Percentiles rank a stretch among this genome's conserved stretches.
Evolutionary conservation across 495 filamentous ascomycete genomes (phyloP).

Genomic region (Aspergillus cavernicola): DNA sequence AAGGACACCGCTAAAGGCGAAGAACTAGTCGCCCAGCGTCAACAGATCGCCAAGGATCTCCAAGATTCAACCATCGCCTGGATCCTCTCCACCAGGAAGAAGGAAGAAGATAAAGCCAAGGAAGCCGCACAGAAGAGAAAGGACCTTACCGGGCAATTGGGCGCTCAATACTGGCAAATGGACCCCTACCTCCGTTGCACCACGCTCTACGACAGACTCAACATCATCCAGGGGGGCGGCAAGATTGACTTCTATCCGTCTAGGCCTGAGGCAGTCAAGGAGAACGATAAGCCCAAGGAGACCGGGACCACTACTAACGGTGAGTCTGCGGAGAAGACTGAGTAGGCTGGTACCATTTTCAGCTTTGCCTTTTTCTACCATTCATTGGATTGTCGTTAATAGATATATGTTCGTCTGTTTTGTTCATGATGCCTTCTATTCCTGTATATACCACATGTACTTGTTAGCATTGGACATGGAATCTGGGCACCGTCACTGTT

Average conservation of each 20-base stretch:
- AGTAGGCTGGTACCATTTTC: conserved; percentile 4
- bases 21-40: conserved; percentile 55
- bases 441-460: conserved; percentile 6
- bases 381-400: conserved; percentile 2
- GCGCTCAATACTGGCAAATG: conserved; percentile 76
- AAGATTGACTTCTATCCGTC: conserved; percentile 64
- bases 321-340: conserved; percentile 35
- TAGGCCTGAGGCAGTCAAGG: conserved; percentile 18
- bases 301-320: conserved; percentile 12
- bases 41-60: conserved; percentile 60
- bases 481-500: not conserved
- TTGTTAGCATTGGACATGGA: conserved; percentile 4
- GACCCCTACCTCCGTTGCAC: conserved; percentile 74
- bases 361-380: not conserved
- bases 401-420: not conserved
- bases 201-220: conserved; percentile 69
- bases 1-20: conserved; percentile 62
- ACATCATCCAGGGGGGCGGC: conserved; percentile 63
- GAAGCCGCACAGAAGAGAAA: conserved; percentile 58
- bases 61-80: conserved; percentile 69
- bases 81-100: conserved; percentile 53
- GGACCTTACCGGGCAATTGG: conserved; percentile 56
- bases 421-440: not conserved
- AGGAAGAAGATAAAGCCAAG: conserved; percentile 28
- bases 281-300: conserved; percentile 11